Conservation (phyloP, 2,329 filamentous ascomycete species). For the Coleophoma eucalyptorum region DNA sequence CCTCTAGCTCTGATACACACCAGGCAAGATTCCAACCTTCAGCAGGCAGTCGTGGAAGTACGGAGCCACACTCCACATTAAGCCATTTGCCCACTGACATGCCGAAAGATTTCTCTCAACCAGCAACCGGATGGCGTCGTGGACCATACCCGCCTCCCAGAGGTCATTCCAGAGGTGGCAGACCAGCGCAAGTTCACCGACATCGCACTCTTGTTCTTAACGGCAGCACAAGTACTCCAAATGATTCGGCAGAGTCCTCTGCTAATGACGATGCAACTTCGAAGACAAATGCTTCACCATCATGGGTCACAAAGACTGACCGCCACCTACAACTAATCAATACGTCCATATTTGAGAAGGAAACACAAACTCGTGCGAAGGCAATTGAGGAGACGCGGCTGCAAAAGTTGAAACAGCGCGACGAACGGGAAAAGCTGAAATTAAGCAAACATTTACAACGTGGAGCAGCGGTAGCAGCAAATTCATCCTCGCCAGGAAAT, state of each 20-base stretch:
- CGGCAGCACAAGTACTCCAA: conserved; percentile 14
- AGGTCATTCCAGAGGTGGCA: conserved; percentile 30
- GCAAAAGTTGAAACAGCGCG: conserved; percentile 49
- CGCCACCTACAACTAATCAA: conserved; percentile 83
- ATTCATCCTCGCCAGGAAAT: conserved; percentile 29
- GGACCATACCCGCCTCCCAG: conserved; percentile 16
- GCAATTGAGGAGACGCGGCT: conserved; percentile 68
- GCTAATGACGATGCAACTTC: conserved; percentile 14
- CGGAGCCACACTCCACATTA: conserved; percentile 1
- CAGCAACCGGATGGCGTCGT: conserved; percentile 18
- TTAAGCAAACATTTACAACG: conserved; percentile 44
- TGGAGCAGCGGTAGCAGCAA: conserved; percentile 18
- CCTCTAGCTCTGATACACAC: conserved; percentile 20
- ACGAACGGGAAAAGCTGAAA: conserved; percentile 56
- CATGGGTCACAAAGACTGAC: conserved; percentile 71
- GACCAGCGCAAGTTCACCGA: conserved; percentile 38
- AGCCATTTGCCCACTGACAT: conserved; percentile 12
- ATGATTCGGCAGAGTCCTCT: not conserved
- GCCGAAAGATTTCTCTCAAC: conserved; percentile 17
- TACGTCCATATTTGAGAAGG: conserved; percentile 71
- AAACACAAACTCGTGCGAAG: conserved; percentile 62
- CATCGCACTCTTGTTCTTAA: conserved; percentile 66
- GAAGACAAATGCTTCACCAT: conserved; percentile 16
- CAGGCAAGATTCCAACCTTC: conserved; percentile 10
- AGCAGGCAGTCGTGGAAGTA: conserved; percentile 15